These are phyloP conservation scores for Poronia punctata DNA, from an alignment of 495 filamentous ascomycete species.

Conservation along the genomic window DNA sequence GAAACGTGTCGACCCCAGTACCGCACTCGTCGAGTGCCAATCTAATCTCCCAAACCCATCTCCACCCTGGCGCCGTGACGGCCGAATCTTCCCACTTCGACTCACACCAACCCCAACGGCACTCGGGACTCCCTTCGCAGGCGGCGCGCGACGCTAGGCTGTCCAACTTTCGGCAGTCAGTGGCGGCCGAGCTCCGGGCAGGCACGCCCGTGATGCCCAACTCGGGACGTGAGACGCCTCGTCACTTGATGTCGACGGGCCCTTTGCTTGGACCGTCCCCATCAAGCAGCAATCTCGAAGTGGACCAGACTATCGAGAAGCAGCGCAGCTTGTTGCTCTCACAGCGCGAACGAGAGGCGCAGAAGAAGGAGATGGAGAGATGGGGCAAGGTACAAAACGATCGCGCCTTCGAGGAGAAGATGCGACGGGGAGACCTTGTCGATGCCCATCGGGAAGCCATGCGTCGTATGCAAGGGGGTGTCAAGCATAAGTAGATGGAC, in stretches of 20 bases:
- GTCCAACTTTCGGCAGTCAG: slow-evolving; percentile 67
- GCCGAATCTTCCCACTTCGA: slow-evolving; percentile 37
- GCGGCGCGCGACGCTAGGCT: slow-evolving; percentile 53
- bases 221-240: slow-evolving; percentile 37
- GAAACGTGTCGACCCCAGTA: slow-evolving; percentile 9
- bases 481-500: slow-evolving; percentile 3
- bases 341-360: slow-evolving; percentile 41
- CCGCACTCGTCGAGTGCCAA: slow-evolving; percentile 9
- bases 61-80: slow-evolving; percentile 10
- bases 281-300: slow-evolving; percentile 22
- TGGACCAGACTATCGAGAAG: slow-evolving; percentile 33
- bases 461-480: slow-evolving; percentile 56
- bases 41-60: slow-evolving; percentile 16
- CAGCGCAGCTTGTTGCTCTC: slow-evolving; percentile 36
- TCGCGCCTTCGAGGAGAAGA: slow-evolving; percentile 59
- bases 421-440: slow-evolving; percentile 69
- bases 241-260: slow-evolving; percentile 24
- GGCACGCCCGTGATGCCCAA: slow-evolving; percentile 28
- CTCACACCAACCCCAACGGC: slow-evolving; percentile 52
- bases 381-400: slow-evolving; percentile 40
- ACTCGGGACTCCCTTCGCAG: slow-evolving; percentile 29
- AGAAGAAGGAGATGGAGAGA: slow-evolving; percentile 37
- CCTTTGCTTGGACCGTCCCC: slow-evolving; percentile 12
- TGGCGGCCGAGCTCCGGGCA: slow-evolving; percentile 55
- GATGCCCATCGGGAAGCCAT: slow-evolving; percentile 76